Evolutionary conservation across 768 basidiomycete genomes (phyloP).

Genomic region (Crassisporium funariophilum): DNA sequence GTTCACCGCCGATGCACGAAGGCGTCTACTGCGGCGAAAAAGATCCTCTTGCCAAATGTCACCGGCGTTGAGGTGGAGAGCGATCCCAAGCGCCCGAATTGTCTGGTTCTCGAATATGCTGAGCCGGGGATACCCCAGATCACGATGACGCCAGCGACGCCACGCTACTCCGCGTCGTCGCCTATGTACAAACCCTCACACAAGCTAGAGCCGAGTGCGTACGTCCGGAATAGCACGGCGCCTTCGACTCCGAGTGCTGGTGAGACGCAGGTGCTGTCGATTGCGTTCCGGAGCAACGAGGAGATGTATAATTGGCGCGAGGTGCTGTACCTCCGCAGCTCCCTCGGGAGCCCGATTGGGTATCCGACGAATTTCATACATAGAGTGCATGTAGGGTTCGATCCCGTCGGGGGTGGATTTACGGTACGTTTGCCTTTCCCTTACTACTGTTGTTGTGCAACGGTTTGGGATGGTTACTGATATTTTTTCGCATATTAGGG

Average conservation of each 20-base stretch:
- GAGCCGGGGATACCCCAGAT: too few species aligned
- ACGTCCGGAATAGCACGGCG: too few species aligned
- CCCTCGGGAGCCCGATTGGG: slow-evolving; percentile 28
- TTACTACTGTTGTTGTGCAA: background rate
- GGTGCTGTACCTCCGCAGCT: slow-evolving; percentile 30
- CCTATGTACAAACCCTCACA: too few species aligned
- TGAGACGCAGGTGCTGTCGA: slow-evolving; percentile 26
- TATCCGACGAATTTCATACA: slow-evolving; percentile 35
- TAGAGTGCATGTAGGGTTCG: slow-evolving; percentile 34
- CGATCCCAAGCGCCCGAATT: slow-evolving; percentile 28
- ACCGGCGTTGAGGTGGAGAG: slow-evolving; percentile 27
- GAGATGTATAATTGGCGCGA: slow-evolving; percentile 35
- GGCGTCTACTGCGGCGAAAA: slow-evolving; percentile 37
- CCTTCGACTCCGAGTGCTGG: too few species aligned
- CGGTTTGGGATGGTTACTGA: background rate
- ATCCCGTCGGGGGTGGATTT: slow-evolving; percentile 31
- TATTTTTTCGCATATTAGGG: slow-evolving; percentile 9
- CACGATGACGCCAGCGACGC: too few species aligned
- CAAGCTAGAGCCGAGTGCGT: too few species aligned
- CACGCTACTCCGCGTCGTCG: slow-evolving; percentile 15
- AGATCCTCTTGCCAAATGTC: slow-evolving; percentile 24
- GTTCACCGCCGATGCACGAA: slow-evolving; percentile 69
- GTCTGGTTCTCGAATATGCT: slow-evolving; percentile 24
- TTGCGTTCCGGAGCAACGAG: slow-evolving; percentile 30
- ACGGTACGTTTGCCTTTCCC: slow-evolving; percentile 18